Percentiles rank a stretch among this genome's conserved stretches.
Conservation (phyloP, 2,329 filamentous ascomycete genomes). For the Coniochaeta ligniaria region DNA sequence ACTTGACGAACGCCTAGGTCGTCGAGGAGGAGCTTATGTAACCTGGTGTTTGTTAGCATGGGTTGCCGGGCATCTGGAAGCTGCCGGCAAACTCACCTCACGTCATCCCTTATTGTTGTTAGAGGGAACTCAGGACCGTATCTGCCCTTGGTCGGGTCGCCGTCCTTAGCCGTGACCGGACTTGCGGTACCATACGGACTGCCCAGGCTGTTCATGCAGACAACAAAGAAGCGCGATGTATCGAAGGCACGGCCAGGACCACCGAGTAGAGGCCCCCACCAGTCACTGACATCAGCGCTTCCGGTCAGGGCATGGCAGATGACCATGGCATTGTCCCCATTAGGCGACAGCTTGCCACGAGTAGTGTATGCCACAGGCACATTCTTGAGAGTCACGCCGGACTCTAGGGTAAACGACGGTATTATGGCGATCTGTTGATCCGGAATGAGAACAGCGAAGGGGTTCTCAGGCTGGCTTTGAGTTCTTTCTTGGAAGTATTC, state of each 20-base stretch:
- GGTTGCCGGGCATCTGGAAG: background rate
- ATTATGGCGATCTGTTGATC: slow-evolving; percentile 83
- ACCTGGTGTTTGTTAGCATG: slow-evolving; percentile 31
- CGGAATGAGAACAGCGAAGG: slow-evolving; percentile 77
- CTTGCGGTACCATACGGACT: slow-evolving; percentile 85
- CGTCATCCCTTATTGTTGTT: slow-evolving; percentile 92
- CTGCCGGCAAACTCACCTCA: slow-evolving; percentile 59
- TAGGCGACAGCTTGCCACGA: slow-evolving; percentile 50
- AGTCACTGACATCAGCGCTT: slow-evolving; percentile 77
- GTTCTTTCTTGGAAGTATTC: slow-evolving; percentile 61
- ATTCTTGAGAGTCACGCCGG: slow-evolving; percentile 76
- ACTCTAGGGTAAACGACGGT: slow-evolving; percentile 88
- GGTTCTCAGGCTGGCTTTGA: slow-evolving; percentile 77
- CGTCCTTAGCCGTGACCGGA: slow-evolving; percentile 82
- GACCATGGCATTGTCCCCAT: slow-evolving; percentile 62
- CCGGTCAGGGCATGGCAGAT: slow-evolving; percentile 82
- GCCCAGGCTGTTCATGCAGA: slow-evolving; percentile 80
- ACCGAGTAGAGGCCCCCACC: slow-evolving; percentile 80
- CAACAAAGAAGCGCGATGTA: slow-evolving; percentile 73
- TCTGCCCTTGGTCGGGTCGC: slow-evolving; percentile 61
- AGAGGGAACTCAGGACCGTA: slow-evolving; percentile 96
- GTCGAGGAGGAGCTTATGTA: slow-evolving; percentile 74
- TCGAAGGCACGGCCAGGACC: slow-evolving; percentile 75
- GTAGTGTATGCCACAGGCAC: slow-evolving; percentile 63
- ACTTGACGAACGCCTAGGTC: slow-evolving; percentile 73